These are phyloP conservation scores for Tetragonia tetragonoides DNA, from an alignment of 148 eudicot species.

Conservation along the genomic window DNA sequence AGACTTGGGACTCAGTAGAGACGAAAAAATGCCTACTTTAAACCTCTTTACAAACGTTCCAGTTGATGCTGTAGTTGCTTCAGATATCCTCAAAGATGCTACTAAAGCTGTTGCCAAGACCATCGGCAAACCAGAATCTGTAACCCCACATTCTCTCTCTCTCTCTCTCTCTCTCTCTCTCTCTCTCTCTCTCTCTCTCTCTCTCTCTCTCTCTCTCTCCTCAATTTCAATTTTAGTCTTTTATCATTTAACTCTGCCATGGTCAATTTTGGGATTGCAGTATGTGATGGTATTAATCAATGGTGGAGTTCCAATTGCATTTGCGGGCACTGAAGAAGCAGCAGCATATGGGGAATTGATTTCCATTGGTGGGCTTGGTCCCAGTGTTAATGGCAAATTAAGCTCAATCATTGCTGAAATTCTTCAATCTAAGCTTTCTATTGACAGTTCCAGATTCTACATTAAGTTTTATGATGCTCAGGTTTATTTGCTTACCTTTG, in stretches of 20 bases:
- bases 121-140: slow-evolving; percentile 90
- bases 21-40: slow-evolving; percentile 65
- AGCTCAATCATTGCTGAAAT: slow-evolving; percentile 84
- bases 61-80: slow-evolving; percentile 70
- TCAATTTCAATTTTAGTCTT: no score
- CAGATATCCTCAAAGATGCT: slow-evolving; percentile 94
- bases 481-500: no score
- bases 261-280: no score
- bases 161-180: no score
- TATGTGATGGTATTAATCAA: slow-evolving; percentile 92
- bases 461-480: slow-evolving; percentile 86
- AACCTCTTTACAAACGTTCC: slow-evolving; percentile 85
- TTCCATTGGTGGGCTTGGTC: slow-evolving; percentile 84
- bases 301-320: slow-evolving; percentile 81
- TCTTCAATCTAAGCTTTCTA: slow-evolving; percentile 78
- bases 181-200: no score
- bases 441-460: slow-evolving; percentile 72
- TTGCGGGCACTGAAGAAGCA: slow-evolving; percentile 92
- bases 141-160: no score
- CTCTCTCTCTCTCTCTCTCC: no score
- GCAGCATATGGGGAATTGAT: slow-evolving; percentile 90
- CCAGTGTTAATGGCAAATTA: slow-evolving; percentile 72
- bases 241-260: no score
- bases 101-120: slow-evolving; percentile 87
- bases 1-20: no score